Evolutionary conservation across 345 rosid species (phyloP).

Genomic region (Lepidium africanum): DNA sequence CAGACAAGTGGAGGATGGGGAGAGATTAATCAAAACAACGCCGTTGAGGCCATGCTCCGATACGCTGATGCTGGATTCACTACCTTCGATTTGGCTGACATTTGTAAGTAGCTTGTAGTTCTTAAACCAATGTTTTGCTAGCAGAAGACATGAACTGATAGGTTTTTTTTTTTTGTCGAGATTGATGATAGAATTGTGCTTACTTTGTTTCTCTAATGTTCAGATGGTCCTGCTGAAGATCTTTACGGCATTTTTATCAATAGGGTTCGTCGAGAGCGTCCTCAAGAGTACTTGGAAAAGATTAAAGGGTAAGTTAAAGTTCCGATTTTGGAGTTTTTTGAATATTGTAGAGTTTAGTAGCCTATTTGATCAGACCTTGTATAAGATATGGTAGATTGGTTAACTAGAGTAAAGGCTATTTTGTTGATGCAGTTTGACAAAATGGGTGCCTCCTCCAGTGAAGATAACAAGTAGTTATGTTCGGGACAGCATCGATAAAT

Average conservation of each 20-base stretch:
- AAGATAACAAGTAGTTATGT: constrained; percentile 84
- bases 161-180: background rate
- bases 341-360: background rate
- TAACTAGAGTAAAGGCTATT: background rate
- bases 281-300: constrained; percentile 60
- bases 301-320: constrained; percentile 61
- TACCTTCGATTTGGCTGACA: constrained; percentile 98
- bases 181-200: no score
- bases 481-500: constrained; percentile 57
- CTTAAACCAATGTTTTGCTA: no score
- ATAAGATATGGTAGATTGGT: background rate
- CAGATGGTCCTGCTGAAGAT: constrained; percentile 96
- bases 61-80: constrained; percentile 77
- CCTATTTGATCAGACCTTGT: background rate
- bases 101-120: constrained; percentile 37
- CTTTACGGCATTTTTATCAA: constrained; percentile 88
- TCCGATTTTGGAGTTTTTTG: background rate
- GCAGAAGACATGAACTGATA: background rate
- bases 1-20: constrained; percentile 97
- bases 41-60: constrained; percentile 79
- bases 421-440: constrained; percentile 60
- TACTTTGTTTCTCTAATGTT: background rate
- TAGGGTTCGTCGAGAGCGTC: constrained; percentile 67
- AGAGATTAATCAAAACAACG: constrained; percentile 61
- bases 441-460: constrained; percentile 97